phyloP scores from a whole-genome alignment of 805 yeast species.

The Pichia occidentalis region DNA sequence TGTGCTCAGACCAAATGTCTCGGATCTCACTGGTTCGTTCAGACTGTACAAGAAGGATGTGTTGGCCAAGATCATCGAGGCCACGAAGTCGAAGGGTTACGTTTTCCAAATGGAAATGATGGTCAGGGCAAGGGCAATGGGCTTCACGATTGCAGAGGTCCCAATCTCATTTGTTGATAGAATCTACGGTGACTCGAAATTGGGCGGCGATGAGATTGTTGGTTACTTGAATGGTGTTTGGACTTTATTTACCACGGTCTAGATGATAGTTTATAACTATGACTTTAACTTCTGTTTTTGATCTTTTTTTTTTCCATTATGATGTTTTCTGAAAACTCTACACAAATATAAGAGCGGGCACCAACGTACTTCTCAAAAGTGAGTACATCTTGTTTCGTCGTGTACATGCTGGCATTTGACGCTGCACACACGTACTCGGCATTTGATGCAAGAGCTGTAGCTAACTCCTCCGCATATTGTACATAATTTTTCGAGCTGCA shows the following conservation, averaged over 20 bases:
- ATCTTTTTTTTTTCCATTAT: not conserved
- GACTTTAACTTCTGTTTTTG: not conserved
- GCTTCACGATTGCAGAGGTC: constrained; percentile 70
- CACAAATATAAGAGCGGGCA: not conserved
- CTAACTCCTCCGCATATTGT: constrained; percentile 41
- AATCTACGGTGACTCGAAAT: constrained; percentile 69
- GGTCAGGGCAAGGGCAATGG: constrained; percentile 72
- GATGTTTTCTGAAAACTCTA: not conserved
- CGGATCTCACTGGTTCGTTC: constrained; percentile 73
- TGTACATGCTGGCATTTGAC: constrained; percentile 36
- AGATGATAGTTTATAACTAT: constrained; percentile 7
- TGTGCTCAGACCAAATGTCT: constrained; percentile 62
- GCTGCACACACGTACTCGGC: constrained; percentile 37
- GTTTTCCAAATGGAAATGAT: constrained; percentile 88
- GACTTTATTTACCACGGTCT: constrained; percentile 58
- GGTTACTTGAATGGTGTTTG: constrained; percentile 74
- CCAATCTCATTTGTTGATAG: constrained; percentile 76
- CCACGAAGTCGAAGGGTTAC: constrained; percentile 68
- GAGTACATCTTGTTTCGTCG: constrained; percentile 38
- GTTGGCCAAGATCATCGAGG: constrained; percentile 57
- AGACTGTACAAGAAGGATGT: constrained; percentile 68
- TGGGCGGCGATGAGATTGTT: constrained; percentile 76
- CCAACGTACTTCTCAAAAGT: constrained; percentile 18
- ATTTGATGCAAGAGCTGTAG: constrained; percentile 35
- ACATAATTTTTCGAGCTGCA: constrained; percentile 36